Evolutionary conservation across 768 basidiomycete genomes (phyloP).

Genomic region (Trichaptum fuscoviolaceum): DNA sequence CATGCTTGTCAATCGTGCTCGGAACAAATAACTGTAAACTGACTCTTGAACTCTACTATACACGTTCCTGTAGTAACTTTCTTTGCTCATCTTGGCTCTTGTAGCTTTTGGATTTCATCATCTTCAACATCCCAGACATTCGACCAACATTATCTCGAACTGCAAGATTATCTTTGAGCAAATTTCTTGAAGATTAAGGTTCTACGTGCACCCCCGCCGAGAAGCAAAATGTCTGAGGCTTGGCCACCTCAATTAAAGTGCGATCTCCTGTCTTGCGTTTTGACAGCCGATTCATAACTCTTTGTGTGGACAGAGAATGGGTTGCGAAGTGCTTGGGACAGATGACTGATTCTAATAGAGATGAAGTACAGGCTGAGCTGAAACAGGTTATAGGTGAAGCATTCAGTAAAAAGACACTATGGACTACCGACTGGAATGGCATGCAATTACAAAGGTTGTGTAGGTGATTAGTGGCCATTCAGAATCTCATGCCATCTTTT

Average conservation of each 20-base stretch:
- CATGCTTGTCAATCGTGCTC: conserved; percentile 6
- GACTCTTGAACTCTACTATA: neutral
- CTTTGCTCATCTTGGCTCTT: neutral
- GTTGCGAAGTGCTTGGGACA: conserved; percentile 89
- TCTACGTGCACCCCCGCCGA: conserved; percentile 32
- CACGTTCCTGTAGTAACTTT: neutral
- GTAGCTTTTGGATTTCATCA: neutral
- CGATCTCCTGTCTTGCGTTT: conserved; percentile 15
- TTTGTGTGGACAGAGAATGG: conserved; percentile 63
- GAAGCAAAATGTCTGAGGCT: conserved; percentile 43
- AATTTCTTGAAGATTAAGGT: neutral
- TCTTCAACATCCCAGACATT: neutral
- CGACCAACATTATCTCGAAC: neutral
- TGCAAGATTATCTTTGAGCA: neutral
- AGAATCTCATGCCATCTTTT: conserved; percentile 10
- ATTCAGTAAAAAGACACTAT: conserved; percentile 76
- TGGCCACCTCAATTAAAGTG: conserved; percentile 82
- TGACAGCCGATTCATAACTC: conserved; percentile 15
- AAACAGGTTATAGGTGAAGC: conserved; percentile 96
- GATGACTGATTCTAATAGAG: conserved; percentile 83
- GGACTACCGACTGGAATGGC: conserved; percentile 92
- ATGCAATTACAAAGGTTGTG: conserved; percentile 82
- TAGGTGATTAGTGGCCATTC: conserved; percentile 10
- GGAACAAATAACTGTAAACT: neutral
- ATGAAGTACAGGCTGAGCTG: conserved; percentile 87